Percentiles rank a stretch among this genome's conserved stretches.
Evolutionary conservation across 1,284 basidiomycete genomes (phyloP).

Genomic region (Fomitiporia mediterranea): DNA sequence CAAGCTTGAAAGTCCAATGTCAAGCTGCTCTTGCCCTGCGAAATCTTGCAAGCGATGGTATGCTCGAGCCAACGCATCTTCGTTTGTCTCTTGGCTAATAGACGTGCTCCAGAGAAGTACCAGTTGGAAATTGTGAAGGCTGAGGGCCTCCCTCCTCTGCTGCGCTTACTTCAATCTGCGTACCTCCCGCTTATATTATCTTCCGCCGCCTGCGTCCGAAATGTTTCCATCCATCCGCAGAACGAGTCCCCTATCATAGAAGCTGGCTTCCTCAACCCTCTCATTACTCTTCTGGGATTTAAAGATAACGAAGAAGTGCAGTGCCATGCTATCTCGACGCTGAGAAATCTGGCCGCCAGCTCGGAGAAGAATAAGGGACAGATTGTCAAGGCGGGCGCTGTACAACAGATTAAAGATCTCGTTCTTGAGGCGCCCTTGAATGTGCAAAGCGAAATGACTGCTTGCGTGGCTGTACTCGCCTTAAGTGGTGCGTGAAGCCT

Average conservation of each 20-base stretch:
- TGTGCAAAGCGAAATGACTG: constrained; percentile 99
- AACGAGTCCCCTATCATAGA: constrained; percentile 99
- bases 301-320: constrained; percentile 99
- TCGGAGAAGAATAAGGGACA: constrained; percentile 99
- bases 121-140: constrained; percentile 98
- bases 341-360: constrained; percentile 95
- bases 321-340: constrained; percentile 98
- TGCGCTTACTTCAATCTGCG: constrained; percentile 93
- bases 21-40: constrained; percentile 95
- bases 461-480: constrained; percentile 93
- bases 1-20: constrained; percentile 97
- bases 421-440: constrained; percentile 93
- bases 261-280: constrained; percentile 92
- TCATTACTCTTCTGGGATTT: constrained; percentile 95
- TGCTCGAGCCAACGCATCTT: constrained; percentile 23
- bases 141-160: constrained; percentile 87
- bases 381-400: constrained; percentile 98
- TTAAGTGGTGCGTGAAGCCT: constrained; percentile 65
- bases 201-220: constrained; percentile 97
- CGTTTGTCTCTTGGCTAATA: constrained; percentile 1
- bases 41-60: constrained; percentile 96
- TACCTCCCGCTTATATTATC: constrained; percentile 99
- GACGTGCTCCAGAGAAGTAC: constrained; percentile 77
- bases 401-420: constrained; percentile 95
- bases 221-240: constrained; percentile 97